Percentiles rank a stretch among this genome's conserved stretches.
Conservation (phyloP, 2,329 filamentous ascomycete species). For the Thermothelomyces thermophilus region DNA sequence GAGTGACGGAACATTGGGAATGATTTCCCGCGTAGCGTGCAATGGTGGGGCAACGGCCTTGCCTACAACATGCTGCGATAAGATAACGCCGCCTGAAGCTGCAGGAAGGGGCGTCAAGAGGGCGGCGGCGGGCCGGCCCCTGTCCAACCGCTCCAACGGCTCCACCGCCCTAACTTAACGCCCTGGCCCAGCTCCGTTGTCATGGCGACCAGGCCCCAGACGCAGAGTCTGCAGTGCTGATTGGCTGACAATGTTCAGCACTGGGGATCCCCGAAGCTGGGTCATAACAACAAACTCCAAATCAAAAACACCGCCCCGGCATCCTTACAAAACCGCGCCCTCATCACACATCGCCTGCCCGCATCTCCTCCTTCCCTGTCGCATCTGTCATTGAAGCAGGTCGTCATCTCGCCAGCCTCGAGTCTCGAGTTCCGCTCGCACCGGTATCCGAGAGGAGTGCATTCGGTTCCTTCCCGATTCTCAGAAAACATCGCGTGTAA, state of each 20-base stretch:
- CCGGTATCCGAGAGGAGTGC: background rate
- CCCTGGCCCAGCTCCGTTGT: conserved; percentile 14
- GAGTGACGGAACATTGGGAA: conserved; percentile 9
- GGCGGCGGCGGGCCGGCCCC: background rate
- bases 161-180: background rate
- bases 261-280: conserved; percentile 10
- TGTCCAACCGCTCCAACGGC: background rate
- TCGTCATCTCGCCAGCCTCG: conserved; percentile 1
- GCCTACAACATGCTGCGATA: conserved; percentile 5
- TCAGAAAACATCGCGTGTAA: background rate
- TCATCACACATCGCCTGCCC: conserved; percentile 9
- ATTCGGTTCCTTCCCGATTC: background rate
- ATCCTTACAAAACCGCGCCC: conserved; percentile 19
- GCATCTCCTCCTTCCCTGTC: conserved; percentile 25
- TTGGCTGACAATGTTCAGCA: conserved; percentile 12
- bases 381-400: conserved; percentile 17
- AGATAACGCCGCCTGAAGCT: conserved; percentile 10
- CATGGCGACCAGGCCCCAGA: conserved; percentile 13
- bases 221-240: conserved; percentile 2
- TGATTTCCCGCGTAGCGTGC: too few relatives aligned
- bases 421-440: background rate
- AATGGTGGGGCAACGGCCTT: conserved; percentile 17
- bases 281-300: conserved; percentile 21
- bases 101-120: too few relatives aligned
- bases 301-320: conserved; percentile 16